Evolutionary conservation across 148 eudicot genomes (phyloP).

Genomic region (Oxyria digyna): DNA sequence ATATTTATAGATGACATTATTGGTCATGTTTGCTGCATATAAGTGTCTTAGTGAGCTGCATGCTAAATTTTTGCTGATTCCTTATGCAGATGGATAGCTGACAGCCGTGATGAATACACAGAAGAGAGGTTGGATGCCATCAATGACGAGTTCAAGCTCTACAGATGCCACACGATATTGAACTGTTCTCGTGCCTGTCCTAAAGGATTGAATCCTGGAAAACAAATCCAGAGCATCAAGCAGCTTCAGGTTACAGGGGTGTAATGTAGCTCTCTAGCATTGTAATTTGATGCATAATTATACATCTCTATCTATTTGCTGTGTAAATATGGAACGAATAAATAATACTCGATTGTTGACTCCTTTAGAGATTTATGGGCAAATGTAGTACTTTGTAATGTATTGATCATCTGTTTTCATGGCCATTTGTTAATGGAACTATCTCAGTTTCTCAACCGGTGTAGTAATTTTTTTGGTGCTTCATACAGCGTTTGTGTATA

Average conservation of each 20-base stretch:
- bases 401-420: neutral
- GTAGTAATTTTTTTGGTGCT: too few relatives aligned
- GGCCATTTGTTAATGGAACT: neutral
- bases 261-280: neutral
- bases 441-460: too few relatives aligned
- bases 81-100: slow-evolving; percentile 85
- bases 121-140: slow-evolving; percentile 82
- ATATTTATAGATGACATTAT: neutral
- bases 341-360: neutral
- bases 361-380: neutral
- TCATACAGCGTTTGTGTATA: too few relatives aligned
- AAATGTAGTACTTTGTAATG: neutral
- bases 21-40: too few relatives aligned
- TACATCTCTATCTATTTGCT: neutral
- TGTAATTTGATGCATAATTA: neutral
- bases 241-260: slow-evolving; percentile 30
- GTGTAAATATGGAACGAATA: neutral
- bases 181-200: slow-evolving; percentile 97
- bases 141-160: slow-evolving; percentile 86
- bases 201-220: slow-evolving; percentile 88
- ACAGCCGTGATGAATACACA: slow-evolving; percentile 97
- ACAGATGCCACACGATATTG: slow-evolving; percentile 92
- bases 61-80: neutral
- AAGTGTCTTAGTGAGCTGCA: too few relatives aligned
- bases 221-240: slow-evolving; percentile 79